Percentiles rank a stretch among this genome's conserved stretches.
These are phyloP conservation scores for Euclidium syriacum DNA, from an alignment of 345 rosid species.

Conservation along the genomic window DNA sequence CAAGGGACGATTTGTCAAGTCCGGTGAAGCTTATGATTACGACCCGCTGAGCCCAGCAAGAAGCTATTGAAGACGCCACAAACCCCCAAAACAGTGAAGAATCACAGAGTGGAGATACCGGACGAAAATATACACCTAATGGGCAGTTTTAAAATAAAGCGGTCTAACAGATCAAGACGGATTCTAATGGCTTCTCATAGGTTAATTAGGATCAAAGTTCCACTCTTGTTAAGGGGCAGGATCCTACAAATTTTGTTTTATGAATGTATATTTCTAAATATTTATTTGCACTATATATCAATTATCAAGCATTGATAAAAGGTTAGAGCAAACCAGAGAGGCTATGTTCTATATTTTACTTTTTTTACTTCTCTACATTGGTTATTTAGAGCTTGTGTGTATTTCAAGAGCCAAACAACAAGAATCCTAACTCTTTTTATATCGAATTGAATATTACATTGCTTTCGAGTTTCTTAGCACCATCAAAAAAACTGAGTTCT, in stretches of 20 bases:
- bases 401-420: neutral
- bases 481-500: neutral
- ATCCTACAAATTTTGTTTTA: constrained; percentile 23
- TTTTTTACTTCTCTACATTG: neutral
- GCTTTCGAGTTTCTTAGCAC: neutral
- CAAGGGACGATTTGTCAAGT: constrained; percentile 89
- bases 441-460: neutral
- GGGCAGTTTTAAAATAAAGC: neutral
- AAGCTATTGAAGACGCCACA: constrained; percentile 55
- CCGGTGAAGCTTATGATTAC: constrained; percentile 88
- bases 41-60: constrained; percentile 72
- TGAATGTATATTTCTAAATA: neutral
- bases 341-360: neutral
- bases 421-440: neutral
- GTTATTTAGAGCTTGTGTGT: neutral
- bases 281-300: neutral
- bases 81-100: neutral
- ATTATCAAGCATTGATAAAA: neutral
- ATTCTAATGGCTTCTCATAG: neutral
- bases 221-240: neutral
- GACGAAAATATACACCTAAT: neutral
- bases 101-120: neutral
- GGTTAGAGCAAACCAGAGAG: neutral
- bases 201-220: neutral
- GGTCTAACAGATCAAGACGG: too few species aligned